Conservation (phyloP, 2,329 filamentous ascomycete genomes). For the Talaromyces verruculosus region DNA sequence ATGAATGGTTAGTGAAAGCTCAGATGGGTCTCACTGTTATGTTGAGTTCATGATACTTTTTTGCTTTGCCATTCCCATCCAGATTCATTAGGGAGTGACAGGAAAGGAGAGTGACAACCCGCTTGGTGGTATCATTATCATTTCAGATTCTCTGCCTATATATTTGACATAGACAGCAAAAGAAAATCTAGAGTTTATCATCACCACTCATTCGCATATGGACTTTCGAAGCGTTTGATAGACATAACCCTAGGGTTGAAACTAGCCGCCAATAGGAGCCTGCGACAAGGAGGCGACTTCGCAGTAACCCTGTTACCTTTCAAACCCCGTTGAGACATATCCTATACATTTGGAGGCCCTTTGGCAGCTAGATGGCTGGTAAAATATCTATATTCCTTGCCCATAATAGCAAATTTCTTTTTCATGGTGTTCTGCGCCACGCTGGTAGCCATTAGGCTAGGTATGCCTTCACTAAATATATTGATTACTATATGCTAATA, state of each 20-base stretch:
- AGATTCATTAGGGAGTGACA: neutral
- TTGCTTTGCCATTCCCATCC: neutral
- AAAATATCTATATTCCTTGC: neutral
- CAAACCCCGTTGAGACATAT: neutral
- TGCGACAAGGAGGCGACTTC: neutral
- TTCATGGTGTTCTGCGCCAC: neutral
- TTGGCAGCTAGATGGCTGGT: neutral
- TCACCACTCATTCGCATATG: neutral
- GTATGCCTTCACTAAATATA: neutral
- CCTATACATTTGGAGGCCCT: neutral
- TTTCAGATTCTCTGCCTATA: neutral
- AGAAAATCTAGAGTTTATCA: too few species aligned
- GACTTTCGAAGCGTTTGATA: neutral
- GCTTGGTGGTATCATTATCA: neutral
- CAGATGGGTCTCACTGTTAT: neutral
- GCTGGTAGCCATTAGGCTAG: too few species aligned
- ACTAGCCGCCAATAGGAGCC: neutral
- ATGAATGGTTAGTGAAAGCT: neutral
- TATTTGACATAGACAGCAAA: too few species aligned
- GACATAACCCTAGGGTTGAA: neutral
- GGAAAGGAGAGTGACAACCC: too few species aligned
- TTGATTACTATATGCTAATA: neutral
- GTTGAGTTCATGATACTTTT: neutral
- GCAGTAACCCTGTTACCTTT: neutral
- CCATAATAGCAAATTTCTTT: neutral